Percentiles rank a stretch among this genome's conserved stretches.
Conservation (phyloP, 2,329 filamentous ascomycete genomes). For the Daldinia eschscholtzii region DNA sequence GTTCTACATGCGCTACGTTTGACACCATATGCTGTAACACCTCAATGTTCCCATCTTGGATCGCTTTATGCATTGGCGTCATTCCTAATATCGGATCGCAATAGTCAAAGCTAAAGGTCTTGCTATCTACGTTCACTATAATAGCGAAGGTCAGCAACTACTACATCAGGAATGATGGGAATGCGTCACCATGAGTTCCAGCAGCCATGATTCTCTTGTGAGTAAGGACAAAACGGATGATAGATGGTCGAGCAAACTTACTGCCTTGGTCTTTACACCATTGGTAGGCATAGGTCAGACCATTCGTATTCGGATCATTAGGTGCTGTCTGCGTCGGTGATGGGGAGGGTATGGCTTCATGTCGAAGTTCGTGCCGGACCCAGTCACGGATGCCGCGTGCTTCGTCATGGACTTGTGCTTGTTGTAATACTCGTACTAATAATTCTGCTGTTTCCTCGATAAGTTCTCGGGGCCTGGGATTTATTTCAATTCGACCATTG, state of each 20-base stretch:
- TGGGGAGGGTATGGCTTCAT: slow-evolving; percentile 8
- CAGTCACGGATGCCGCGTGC: slow-evolving; percentile 47
- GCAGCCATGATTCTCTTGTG: neutral
- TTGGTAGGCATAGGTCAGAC: slow-evolving; percentile 38
- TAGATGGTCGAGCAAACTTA: slow-evolving; percentile 11
- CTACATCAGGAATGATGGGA: neutral
- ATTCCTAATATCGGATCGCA: slow-evolving; percentile 41
- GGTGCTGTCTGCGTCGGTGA: slow-evolving; percentile 12
- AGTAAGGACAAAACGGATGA: neutral
- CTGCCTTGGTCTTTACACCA: slow-evolving; percentile 50
- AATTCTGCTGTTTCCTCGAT: slow-evolving; percentile 47
- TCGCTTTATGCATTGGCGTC: slow-evolving; percentile 48
- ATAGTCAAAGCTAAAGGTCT: slow-evolving; percentile 46
- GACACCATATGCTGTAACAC: slow-evolving; percentile 48
- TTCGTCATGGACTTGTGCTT: slow-evolving; percentile 46
- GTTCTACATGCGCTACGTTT: slow-evolving; percentile 43
- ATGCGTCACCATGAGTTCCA: neutral
- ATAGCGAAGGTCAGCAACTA: slow-evolving; percentile 16
- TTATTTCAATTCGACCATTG: slow-evolving; percentile 40
- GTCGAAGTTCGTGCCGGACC: slow-evolving; percentile 40
- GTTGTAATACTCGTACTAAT: slow-evolving; percentile 45
- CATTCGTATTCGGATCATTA: neutral
- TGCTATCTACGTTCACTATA: slow-evolving; percentile 45
- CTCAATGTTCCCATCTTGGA: slow-evolving; percentile 45
- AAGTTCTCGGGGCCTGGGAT: slow-evolving; percentile 30